Base-by-base conservation (phyloP, 176 grass and related monocot species). In the Aegilops umbellulata region DNA sequence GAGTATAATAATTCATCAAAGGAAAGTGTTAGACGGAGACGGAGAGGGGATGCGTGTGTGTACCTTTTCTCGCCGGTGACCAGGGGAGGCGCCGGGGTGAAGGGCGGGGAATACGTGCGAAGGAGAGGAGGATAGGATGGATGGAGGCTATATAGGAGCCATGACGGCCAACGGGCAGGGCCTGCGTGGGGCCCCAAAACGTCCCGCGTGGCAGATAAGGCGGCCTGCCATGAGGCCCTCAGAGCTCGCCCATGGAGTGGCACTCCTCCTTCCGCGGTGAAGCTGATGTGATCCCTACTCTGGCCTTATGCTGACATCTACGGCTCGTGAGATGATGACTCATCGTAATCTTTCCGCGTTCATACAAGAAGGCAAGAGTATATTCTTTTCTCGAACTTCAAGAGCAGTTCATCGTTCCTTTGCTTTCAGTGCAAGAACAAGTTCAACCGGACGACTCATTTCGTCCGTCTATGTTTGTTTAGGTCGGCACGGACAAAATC, bases 201-300 rank as follows among this genome's bases (percentile, higher is more conserved):
- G 76, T 88, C 80, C 57, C 1, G 69, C 86, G 83, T 94, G 92
- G 92, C 60, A 83, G 92, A 97, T 97, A 97, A 97, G 90, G 17
- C 55, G 25, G 10, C 62, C 10, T 41, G 60, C 42, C 51, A 39
- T 92, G 81, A 92, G 94, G 94, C 78, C 29, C 86, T 88, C 25
- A 12, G 55, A 65, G 78, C 81, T 65, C 77, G 76, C 8, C 30
- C 7, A 75, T 58, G 75, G 87, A 80, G 75, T 89, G 75, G 65
- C 60, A 42, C 82, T 83, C 60, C 38, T 76, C 78, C 60, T 13
- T 80, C 78, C 78, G 38, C 10, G 78, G 78, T 8, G 78, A 32
- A 57, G 74, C 0, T 76, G 46, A 76, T 76, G 74, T 76, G 74
- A 76, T 76, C 46, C 39, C 39, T 41, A 10, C 39, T 2, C 39